A percentile compares a stretch with the other conserved stretches of the same genome.
Evolutionary conservation across 2,329 filamentous ascomycete species (phyloP).

Genomic region (Fusarium kyushuense): DNA sequence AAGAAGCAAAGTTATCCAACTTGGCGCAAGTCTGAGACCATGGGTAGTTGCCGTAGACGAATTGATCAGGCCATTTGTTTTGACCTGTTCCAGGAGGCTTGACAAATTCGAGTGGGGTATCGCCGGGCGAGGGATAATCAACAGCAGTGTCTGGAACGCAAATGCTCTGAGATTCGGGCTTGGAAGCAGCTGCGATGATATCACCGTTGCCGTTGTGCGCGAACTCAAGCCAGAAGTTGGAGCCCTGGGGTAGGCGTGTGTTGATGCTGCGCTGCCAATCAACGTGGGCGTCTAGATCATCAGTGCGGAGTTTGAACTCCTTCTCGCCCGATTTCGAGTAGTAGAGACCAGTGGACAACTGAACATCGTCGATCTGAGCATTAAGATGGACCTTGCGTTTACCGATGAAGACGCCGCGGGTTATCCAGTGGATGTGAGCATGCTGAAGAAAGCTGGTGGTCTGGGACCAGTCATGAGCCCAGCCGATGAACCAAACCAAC

Average conservation of each 20-base stretch:
- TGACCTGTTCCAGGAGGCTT: slow-evolving; percentile 25
- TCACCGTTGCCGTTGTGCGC: slow-evolving; percentile 38
- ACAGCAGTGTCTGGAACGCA: slow-evolving; percentile 15
- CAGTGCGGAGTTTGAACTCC: slow-evolving; percentile 33
- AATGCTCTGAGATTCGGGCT: background rate
- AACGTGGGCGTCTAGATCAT: slow-evolving; percentile 30
- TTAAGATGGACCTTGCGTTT: slow-evolving; percentile 36
- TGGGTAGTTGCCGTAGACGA: slow-evolving; percentile 9
- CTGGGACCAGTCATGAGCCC: slow-evolving; percentile 34
- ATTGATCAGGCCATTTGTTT: slow-evolving; percentile 23
- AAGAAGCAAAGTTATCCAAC: slow-evolving; percentile 31
- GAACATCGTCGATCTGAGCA: slow-evolving; percentile 34
- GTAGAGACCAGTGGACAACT: slow-evolving; percentile 31
- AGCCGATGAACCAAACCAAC: slow-evolving; percentile 38
- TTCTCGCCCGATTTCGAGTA: slow-evolving; percentile 10
- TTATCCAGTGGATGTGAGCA: slow-evolving; percentile 38
- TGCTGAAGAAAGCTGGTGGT: slow-evolving; percentile 35
- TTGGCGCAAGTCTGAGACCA: slow-evolving; percentile 34
- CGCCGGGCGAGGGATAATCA: slow-evolving; percentile 16
- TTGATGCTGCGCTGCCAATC: slow-evolving; percentile 34
- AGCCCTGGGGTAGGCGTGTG: slow-evolving; percentile 27
- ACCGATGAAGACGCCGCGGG: slow-evolving; percentile 36
- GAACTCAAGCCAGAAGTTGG: slow-evolving; percentile 31
- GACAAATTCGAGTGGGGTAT: slow-evolving; percentile 28
- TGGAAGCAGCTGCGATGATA: slow-evolving; percentile 14